Base-by-base conservation (phyloP, 345 rosid species). In the Mallotus nudiflorus region DNA sequence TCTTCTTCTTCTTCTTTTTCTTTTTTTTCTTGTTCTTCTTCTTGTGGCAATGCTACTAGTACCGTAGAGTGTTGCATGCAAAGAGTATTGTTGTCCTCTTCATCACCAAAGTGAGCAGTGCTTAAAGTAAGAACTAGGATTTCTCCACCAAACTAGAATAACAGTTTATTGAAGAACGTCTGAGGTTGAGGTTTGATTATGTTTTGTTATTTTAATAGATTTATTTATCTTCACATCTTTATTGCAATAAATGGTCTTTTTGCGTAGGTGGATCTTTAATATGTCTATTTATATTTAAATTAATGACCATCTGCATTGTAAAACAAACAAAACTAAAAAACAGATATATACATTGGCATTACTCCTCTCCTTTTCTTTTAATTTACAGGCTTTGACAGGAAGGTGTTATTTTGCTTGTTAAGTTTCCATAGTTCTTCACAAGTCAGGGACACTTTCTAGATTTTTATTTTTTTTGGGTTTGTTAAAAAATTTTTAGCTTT, bases 201-300 rank as follows among this genome's bases (percentile, higher is more conserved):
- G 35, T 69, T 70, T 73, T 22, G 27, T 45, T 13, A 60, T 64
- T 6, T 56, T 24, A 13, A 33, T 6, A 33, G 29, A 50, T n/a
- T 33, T 33, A 33, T 33, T 33, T 33, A 10, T 64, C 11, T 0
- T 27, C 19, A 25, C 48, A 12, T 62, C 29, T 1, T 33, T 33
- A 3, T 6, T n/a, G 14, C 33, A n/a, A 44, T 68, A 18, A 19
- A 9, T 61, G n/a, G 25, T 3, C 18, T 62, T 72, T 31, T 61
- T 75, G 6, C 37, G 37, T 33, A 37, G 28, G 37, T 66, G 62
- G 3, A 73, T 61, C 42, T 79, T 77, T 12, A 84, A 69, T 59
- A 84, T 77, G 7, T 85, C 87, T 1, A 83, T 82, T n/a, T n/a
- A n/a, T n/a, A n/a, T n/a, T n/a, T n/a, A n/a, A 6, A 84, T 84